Conservation (phyloP, 1,284 basidiomycete genomes). For the Boletellus deceptivus region DNA sequence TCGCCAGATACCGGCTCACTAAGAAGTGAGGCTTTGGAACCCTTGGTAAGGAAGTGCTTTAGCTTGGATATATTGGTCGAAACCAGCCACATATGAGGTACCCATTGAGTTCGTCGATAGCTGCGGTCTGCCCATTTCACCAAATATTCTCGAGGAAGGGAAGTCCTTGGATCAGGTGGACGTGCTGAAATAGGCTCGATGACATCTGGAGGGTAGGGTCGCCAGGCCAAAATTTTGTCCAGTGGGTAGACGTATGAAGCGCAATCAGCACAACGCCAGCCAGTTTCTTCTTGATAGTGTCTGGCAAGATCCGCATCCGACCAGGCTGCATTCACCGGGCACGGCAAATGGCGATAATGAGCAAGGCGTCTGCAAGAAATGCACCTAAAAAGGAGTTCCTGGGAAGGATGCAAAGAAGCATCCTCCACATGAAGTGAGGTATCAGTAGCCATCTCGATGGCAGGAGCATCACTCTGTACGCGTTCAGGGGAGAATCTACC, state of each 20-base stretch:
- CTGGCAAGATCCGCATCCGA: constrained; percentile 50
- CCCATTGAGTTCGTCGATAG: constrained; percentile 80
- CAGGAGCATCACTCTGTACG: constrained; percentile 13
- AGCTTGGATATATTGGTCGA: constrained; percentile 62
- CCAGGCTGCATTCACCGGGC: constrained; percentile 40
- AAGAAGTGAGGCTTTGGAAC: constrained; percentile 68
- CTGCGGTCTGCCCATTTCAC: constrained; percentile 83
- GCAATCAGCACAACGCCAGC: constrained; percentile 84
- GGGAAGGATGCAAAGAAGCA: constrained; percentile 20
- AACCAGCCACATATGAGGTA: constrained; percentile 86
- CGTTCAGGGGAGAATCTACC: constrained; percentile 14
- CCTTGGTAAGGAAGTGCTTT: constrained; percentile 72
- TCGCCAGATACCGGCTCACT: constrained; percentile 42
- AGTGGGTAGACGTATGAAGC: constrained; percentile 66
- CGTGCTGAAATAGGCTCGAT: constrained; percentile 48
- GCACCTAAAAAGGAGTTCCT: constrained; percentile 74
- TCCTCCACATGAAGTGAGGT: constrained; percentile 14
- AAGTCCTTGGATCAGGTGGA: constrained; percentile 52
- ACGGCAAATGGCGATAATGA: constrained; percentile 74
- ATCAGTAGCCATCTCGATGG: constrained; percentile 36
- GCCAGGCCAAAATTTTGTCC: constrained; percentile 93
- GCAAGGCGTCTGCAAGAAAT: constrained; percentile 74
- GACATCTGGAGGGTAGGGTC: constrained; percentile 67
- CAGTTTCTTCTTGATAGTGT: constrained; percentile 59
- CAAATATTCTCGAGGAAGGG: constrained; percentile 82